phyloP scores from a whole-genome alignment of 176 grass and related monocot genomes.

The Cenchrus purpureus region DNA sequence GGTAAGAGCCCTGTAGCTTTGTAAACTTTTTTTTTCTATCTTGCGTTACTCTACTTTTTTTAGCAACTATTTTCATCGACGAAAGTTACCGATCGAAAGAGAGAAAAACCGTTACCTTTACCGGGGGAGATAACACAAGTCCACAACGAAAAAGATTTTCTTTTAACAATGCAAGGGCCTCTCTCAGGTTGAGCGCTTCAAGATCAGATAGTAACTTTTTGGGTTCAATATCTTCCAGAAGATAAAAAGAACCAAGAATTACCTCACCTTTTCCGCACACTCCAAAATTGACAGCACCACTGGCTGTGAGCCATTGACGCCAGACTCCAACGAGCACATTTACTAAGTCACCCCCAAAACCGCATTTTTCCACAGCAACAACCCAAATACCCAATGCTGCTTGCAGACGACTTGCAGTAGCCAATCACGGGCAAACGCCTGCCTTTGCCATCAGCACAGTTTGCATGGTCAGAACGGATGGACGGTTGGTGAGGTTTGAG shows the following conservation, averaged over 20 bases:
- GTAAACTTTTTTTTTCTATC: background rate
- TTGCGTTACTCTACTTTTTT: background rate
- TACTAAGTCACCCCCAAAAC: background rate
- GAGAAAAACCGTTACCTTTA: background rate
- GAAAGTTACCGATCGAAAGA: background rate
- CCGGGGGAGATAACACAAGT: background rate
- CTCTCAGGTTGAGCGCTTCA: background rate
- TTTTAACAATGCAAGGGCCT: constrained; percentile 17
- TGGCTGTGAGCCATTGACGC: background rate
- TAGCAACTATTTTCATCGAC: background rate
- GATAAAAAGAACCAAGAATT: background rate
- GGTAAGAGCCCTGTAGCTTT: constrained; percentile 46
- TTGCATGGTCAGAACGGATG: constrained; percentile 34
- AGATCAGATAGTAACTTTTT: background rate
- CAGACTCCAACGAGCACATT: background rate
- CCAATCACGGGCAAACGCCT: background rate
- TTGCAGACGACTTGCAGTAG: background rate
- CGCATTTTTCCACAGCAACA: background rate
- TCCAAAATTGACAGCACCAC: background rate
- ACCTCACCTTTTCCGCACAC: background rate
- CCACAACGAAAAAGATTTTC: background rate
- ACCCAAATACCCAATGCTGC: background rate
- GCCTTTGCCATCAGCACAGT: background rate
- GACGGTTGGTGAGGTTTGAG: constrained; percentile 35
- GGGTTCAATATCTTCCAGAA: background rate